Evolutionary conservation across 768 basidiomycete species (phyloP), one percentile per base, ranked within the genome.

Genomic region (Lentinula raphanica): DNA sequence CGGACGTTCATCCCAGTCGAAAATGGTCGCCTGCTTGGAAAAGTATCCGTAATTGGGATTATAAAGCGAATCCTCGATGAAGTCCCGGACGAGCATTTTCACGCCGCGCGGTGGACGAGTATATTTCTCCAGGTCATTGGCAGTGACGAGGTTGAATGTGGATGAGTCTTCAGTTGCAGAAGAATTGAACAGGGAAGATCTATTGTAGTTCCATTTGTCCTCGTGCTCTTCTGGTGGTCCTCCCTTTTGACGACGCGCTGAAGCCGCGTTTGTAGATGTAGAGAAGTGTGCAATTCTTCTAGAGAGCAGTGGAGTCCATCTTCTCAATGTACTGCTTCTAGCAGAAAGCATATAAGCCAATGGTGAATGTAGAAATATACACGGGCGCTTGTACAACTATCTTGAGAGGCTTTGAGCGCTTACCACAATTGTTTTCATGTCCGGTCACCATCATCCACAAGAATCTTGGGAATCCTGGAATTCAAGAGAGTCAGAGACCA

Each of bases 41-140:
- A 99, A 98, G 74, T 99, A 99, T 36, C 97, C 97, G 68, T 99
- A 98, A 71, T 95, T 75, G 3, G 94, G 95, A 70, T 99, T 98
- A 76, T 99, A 99, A 36, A 99, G 73, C 7, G 91, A 87, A 69
- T 99, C 97, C 67, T 98, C 94, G 60, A 99, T 94, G 69, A 90
- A 99, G 74, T 99, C 96, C 62, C 97, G 85, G 46, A 88, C 86
- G 35, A 98, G 86, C 92, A 98, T 95, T 71, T 90, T 92, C 57
- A 95, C 94, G 54, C 84, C 77, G 45, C 74, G 82, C 2, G 94
- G 95, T 6, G 92, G 93, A 35, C 72, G 69, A 7, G 69, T 72
- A 54, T 72, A 71, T 58, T 68, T 70, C 63, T 85, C 84, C 59
- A 94, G 71, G 57, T 85, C 79, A 63, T 86, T 86, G 21, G 93